These are phyloP conservation scores for Blechomonas ayalai DNA, from an alignment of 208 protist genomes.

Conservation along the genomic window DNA sequence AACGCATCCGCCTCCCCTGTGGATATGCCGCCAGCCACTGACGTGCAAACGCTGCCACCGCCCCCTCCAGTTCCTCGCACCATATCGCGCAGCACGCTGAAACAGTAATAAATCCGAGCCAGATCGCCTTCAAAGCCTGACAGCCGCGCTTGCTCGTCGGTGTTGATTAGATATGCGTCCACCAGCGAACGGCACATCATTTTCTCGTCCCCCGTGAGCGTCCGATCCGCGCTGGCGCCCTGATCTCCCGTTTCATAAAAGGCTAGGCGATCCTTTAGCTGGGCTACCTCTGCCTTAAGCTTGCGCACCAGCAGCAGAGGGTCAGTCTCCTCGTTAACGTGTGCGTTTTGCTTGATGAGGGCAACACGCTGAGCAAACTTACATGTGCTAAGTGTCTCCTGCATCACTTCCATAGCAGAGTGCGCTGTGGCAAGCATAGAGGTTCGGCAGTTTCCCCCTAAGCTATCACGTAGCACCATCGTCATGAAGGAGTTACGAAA, in stretches of 20 bases:
- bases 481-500: slow-evolving; percentile 95
- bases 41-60: background rate
- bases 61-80: slow-evolving; percentile 7
- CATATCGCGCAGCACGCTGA: slow-evolving; percentile 64
- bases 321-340: slow-evolving; percentile 89
- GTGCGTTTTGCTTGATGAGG: slow-evolving; percentile 77
- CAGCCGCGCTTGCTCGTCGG: slow-evolving; percentile 31
- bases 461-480: slow-evolving; percentile 88
- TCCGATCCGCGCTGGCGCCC: slow-evolving; percentile 35
- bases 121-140: slow-evolving; percentile 78
- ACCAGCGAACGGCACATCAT: slow-evolving; percentile 62
- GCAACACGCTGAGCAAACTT: slow-evolving; percentile 88
- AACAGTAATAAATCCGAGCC: slow-evolving; percentile 85
- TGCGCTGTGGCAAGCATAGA: slow-evolving; percentile 88
- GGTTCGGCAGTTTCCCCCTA: slow-evolving; percentile 95
- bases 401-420: slow-evolving; percentile 34
- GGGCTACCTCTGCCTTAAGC: slow-evolving; percentile 81
- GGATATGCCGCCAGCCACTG: slow-evolving; percentile 1
- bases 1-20: slow-evolving; percentile 20
- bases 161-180: slow-evolving; percentile 41
- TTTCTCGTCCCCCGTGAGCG: slow-evolving; percentile 60
- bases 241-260: slow-evolving; percentile 42
- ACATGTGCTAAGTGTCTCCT: slow-evolving; percentile 88
- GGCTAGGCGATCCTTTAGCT: slow-evolving; percentile 82
- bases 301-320: slow-evolving; percentile 80